Evolutionary conservation across 805 yeast genomes (phyloP).

Genomic region (Danielia oregonensis): DNA sequence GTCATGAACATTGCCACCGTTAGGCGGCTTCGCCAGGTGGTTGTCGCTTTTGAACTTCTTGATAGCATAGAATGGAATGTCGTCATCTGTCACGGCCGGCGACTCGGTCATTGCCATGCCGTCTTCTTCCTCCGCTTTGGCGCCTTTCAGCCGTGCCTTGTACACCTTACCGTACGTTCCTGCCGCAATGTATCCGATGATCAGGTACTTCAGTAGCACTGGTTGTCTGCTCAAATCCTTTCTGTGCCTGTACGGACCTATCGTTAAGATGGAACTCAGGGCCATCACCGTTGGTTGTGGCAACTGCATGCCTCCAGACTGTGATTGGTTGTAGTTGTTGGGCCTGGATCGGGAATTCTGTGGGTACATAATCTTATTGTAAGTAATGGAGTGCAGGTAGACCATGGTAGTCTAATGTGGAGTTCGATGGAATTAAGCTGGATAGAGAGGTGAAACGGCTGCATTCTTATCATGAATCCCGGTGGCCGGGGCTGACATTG

Average conservation of each 20-base stretch:
- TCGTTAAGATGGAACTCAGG: conserved; percentile 34
- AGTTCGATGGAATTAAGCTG: too few relatives aligned
- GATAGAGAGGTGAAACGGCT: too few relatives aligned
- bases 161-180: conserved; percentile 97
- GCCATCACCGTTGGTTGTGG: conserved; percentile 32
- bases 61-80: conserved; percentile 63
- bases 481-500: too few relatives aligned
- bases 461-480: too few relatives aligned
- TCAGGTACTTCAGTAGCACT: conserved; percentile 81
- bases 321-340: neutral
- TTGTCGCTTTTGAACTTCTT: conserved; percentile 91
- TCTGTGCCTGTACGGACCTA: conserved; percentile 44
- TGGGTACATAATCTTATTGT: too few relatives aligned
- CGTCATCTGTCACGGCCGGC: conserved; percentile 5
- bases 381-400: too few relatives aligned
- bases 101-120: conserved; percentile 8
- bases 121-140: conserved; percentile 8
- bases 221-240: conserved; percentile 64
- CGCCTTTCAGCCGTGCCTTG: conserved; percentile 61
- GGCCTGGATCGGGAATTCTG: neutral
- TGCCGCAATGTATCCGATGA: conserved; percentile 94
- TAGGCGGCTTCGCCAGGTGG: conserved; percentile 27
- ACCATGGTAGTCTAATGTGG: too few relatives aligned
- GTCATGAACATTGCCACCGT: conserved; percentile 31
- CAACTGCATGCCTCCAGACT: conserved; percentile 7